These are phyloP conservation scores for Trichothecium sympodiale DNA, from an alignment of 2,329 filamentous ascomycete genomes.

Conservation along the genomic window DNA sequence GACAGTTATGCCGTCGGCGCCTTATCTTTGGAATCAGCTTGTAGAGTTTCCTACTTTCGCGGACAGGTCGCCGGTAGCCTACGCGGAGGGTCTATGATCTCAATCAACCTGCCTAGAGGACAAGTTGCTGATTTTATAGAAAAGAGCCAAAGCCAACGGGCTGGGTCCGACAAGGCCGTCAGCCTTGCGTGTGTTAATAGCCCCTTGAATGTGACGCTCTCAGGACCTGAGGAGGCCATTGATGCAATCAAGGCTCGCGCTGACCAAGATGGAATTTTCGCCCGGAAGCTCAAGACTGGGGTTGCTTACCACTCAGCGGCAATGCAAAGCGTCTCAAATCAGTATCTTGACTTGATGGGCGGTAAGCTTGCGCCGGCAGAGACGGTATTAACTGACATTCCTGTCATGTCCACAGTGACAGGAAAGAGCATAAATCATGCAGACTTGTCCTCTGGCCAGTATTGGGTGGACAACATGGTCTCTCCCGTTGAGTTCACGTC, in stretches of 20 bases:
- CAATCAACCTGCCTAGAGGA: constrained; percentile 2
- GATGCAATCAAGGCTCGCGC: constrained; percentile 2
- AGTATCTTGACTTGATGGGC: constrained; percentile 9
- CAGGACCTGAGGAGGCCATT: constrained; percentile 6
- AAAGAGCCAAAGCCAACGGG: too few relatives aligned
- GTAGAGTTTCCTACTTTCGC: constrained; percentile 1
- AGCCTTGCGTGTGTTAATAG: constrained; percentile 9
- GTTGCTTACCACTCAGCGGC: constrained; percentile 11
- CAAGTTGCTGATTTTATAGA: neutral
- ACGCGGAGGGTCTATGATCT: constrained; percentile 1
- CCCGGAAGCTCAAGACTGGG: constrained; percentile 7
- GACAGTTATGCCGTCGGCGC: constrained; percentile 20
- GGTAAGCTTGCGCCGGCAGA: too few relatives aligned
- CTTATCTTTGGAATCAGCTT: constrained; percentile 11
- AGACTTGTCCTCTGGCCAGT: too few relatives aligned
- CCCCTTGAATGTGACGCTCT: constrained; percentile 4
- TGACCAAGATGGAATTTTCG: constrained; percentile 5
- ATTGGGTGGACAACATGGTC: constrained; percentile 24
- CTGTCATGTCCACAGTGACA: too few relatives aligned
- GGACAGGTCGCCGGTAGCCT: neutral
- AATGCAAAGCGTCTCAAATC: constrained; percentile 12
- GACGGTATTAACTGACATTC: too few relatives aligned
- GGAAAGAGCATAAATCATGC: too few relatives aligned
- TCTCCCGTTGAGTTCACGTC: constrained; percentile 19
- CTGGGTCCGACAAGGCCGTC: neutral